Percentiles rank a stretch among this genome's conserved stretches.
Conservation (phyloP, 345 rosid genomes). For the Lenwebbia sp. region DNA sequence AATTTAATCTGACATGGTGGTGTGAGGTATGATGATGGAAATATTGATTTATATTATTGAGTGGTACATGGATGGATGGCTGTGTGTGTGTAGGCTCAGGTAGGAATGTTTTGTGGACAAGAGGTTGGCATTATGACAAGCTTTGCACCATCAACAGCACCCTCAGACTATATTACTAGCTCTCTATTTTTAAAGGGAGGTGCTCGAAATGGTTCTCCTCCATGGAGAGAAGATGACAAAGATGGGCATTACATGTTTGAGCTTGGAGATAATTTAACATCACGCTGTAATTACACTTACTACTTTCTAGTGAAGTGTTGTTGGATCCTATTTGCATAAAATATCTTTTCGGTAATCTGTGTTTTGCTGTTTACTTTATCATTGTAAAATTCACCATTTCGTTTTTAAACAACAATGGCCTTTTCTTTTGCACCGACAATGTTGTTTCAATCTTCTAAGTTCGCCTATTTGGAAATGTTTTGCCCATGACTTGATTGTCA, state of each 20-base stretch:
- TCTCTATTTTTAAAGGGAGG: slow-evolving; percentile 29
- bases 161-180: slow-evolving; percentile 37
- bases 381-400: background rate
- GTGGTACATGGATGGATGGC: slow-evolving; percentile 68
- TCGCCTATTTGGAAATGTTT: background rate
- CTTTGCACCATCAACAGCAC: slow-evolving; percentile 64
- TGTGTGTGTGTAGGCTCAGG: slow-evolving; percentile 99
- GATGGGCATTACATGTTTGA: slow-evolving; percentile 99
- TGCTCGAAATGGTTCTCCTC: slow-evolving; percentile 74
- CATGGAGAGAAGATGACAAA: slow-evolving; percentile 92
- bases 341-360: background rate
- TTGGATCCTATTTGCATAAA: background rate
- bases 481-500: background rate
- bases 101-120: slow-evolving; percentile 85
- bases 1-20: background rate
- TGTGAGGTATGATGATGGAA: slow-evolving; percentile 1
- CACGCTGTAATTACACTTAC: slow-evolving; percentile 80
- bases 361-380: background rate
- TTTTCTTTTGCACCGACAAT: background rate
- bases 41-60: slow-evolving; percentile 23
- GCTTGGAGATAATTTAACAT: slow-evolving; percentile 83
- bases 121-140: slow-evolving; percentile 79
- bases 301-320: slow-evolving; percentile 7
- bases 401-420: background rate
- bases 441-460: background rate